Base-by-base conservation (phyloP, 805 yeast species). In the Ogataea haglerorum region DNA sequence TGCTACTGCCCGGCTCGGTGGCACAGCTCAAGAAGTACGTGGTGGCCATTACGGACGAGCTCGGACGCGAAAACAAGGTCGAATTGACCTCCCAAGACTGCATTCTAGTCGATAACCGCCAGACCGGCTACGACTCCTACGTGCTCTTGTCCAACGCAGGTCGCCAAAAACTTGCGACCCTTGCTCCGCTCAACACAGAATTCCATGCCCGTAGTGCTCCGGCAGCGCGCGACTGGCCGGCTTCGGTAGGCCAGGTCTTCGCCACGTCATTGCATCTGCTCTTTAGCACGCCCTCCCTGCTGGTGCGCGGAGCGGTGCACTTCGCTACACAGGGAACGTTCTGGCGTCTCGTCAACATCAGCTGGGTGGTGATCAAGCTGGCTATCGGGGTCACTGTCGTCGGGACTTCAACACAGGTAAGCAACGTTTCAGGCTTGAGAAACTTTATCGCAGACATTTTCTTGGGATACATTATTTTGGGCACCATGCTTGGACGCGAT, bases 61-160 rank as follows among this genome's bases (percentile, higher is more conserved):
- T 39, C 7, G 53, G 51, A 3, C 35, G 40, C 3, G 27, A 35
- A 13, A 41, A 35, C 7, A 28, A 30, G 13, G 62, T 53, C 10
- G 41, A 42, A 2, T 55, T 71, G 38, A 60, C 60, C 32, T 54
- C 69, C 0, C 68, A 70, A 17, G 73, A 72, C 34, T 69, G 75
- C 47, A 68, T 71, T 10, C 44, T 71, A 5, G 57, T 58, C 10
- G 75, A 70, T 16, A 40, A 40, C 19, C 60, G 63, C 27, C 48
- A 56, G 10, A 35, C 38, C 4, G 52, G 47, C 10, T 43, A 41
- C 42, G 57, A 53, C 10, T 73, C 75, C 5, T 72, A 70, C 38
- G 28, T 70, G 2, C 51, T 71, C 30, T 30, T 72, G 4, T 69
- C 60, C 40, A 60, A 63, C n/a, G 45, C 67, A 2, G 77, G 68